These are phyloP conservation scores for Ottelia alismoides DNA, from an alignment of 106 monocot genomes.

Conservation along the genomic window DNA sequence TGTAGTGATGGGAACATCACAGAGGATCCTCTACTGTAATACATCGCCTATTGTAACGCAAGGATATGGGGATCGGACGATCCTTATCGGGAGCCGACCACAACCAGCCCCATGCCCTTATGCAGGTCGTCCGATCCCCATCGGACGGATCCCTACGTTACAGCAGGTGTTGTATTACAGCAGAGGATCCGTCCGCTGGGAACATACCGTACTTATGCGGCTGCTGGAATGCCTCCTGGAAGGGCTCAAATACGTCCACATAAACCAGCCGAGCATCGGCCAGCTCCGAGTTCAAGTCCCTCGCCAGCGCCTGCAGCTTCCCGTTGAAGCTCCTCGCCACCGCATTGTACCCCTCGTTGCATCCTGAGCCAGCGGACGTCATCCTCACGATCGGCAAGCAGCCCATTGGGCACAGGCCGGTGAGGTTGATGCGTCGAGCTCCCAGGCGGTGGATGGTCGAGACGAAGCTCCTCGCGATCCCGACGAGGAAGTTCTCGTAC, in stretches of 20 bases:
- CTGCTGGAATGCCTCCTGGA: neutral
- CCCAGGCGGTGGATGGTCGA: constrained; percentile 1
- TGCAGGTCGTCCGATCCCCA: no score
- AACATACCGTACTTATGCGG: constrained; percentile 4
- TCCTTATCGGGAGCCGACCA: no score
- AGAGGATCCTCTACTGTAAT: no score
- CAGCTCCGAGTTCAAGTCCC: constrained; percentile 4
- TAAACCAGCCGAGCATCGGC: constrained; percentile 1
- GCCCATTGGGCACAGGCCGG: constrained; percentile 8
- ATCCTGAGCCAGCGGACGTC: neutral
- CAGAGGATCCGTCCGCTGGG: no score
- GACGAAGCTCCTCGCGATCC: constrained; percentile 6
- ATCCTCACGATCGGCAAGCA: constrained; percentile 7
- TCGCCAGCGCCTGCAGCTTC: constrained; percentile 1
- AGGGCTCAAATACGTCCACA: neutral
- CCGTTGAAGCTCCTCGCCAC: constrained; percentile 7
- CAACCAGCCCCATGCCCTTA: no score
- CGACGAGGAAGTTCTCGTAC: constrained; percentile 10
- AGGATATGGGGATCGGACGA: no score
- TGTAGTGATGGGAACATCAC: no score
- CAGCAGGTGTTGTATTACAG: no score
- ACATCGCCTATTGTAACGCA: no score
- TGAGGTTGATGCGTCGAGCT: constrained; percentile 8
- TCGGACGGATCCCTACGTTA: no score
- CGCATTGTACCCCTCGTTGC: constrained; percentile 6